Evolutionary conservation across 208 protist genomes (phyloP), one percentile per base, ranked within the genome.

Genomic region (Leptomonas seymouri): DNA sequence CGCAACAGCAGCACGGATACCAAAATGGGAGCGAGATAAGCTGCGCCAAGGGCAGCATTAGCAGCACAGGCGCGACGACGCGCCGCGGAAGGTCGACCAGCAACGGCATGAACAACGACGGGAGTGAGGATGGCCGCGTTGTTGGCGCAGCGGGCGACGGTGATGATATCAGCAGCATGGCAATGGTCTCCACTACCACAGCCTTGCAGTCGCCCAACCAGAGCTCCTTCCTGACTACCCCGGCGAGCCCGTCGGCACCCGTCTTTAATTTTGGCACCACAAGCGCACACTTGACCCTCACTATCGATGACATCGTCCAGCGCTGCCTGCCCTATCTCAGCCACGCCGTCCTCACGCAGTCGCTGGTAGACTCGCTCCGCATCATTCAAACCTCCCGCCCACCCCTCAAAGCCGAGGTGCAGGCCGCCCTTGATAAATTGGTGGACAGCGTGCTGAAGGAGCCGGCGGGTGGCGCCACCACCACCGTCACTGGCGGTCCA

Each of bases 381-480:
- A 65, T 74, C 16, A 83, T 97, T 18, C 79, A 92, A 69, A 48
- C 78, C 51, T 56, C 74, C 16, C 68, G 87, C 5, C 87, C 87
- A 31, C 62, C 77, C 41, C 49, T 95, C 25, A 68, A 65, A 25
- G 45, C 67, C 14, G 84, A 90, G 30, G 61, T 95, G 18, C 82
- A 93, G 78, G 51, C 48, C 12, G 78, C 81, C 15, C 80, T 97
- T 12, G 82, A 97, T 62, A 69, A 61, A 48, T 74, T 97, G 36
- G 91, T 97, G 3, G 86, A 96, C 57, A 73, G 48, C 45, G 90
- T 82, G 39, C 77, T 96, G 46, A 86, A 82, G 55, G 83, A 90
- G 54, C 76, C 65, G 25, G 18, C 58, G 25, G 79, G 44, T 18
- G 28, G 46, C 20, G 54, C 30, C 1, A 36, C 42, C 27, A 44